phyloP scores from a whole-genome alignment of 2,329 filamentous ascomycete genomes.

The Xylariaceae sp. region DNA sequence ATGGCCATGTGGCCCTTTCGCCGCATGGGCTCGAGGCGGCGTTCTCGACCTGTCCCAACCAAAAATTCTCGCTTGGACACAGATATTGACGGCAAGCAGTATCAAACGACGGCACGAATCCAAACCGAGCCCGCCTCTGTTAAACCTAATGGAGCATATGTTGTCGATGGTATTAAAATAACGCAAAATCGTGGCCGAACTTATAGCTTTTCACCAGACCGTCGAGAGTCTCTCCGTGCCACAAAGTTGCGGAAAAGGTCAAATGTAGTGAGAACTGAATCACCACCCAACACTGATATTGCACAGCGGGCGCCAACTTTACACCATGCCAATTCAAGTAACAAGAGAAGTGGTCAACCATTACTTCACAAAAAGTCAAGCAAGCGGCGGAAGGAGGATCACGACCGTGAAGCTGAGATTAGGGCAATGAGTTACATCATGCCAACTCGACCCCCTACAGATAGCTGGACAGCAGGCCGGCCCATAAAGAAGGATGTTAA shows the following conservation, averaged over 20 bases:
- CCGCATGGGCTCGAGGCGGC: conserved; percentile 65
- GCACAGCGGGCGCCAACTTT: conserved; percentile 47
- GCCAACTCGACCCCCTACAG: conserved; percentile 59
- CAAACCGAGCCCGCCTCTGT: conserved; percentile 28
- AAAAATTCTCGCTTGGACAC: conserved; percentile 21
- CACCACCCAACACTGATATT: conserved; percentile 21
- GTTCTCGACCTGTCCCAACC: conserved; percentile 38
- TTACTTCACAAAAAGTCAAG: conserved; percentile 66
- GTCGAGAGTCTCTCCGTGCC: conserved; percentile 50
- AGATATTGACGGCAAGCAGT: conserved; percentile 21
- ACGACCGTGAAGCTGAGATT: conserved; percentile 80
- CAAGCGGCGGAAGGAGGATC: conserved; percentile 72
- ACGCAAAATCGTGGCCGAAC: conserved; percentile 47
- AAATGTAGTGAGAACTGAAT: conserved; percentile 17
- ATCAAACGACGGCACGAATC: conserved; percentile 21
- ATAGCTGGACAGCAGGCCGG: conserved; percentile 57
- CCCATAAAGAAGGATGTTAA: conserved; percentile 61
- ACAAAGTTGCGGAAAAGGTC: conserved; percentile 31
- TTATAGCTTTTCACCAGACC: conserved; percentile 61
- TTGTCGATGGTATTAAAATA: conserved; percentile 25
- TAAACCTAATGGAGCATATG: conserved; percentile 26
- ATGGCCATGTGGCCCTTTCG: conserved; percentile 86
- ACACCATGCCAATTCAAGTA: conserved; percentile 48
- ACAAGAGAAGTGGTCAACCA: conserved; percentile 58
- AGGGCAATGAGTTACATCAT: conserved; percentile 73